phyloP scores from a whole-genome alignment of 768 basidiomycete species.

The Leccinum subtestaceum region DNA sequence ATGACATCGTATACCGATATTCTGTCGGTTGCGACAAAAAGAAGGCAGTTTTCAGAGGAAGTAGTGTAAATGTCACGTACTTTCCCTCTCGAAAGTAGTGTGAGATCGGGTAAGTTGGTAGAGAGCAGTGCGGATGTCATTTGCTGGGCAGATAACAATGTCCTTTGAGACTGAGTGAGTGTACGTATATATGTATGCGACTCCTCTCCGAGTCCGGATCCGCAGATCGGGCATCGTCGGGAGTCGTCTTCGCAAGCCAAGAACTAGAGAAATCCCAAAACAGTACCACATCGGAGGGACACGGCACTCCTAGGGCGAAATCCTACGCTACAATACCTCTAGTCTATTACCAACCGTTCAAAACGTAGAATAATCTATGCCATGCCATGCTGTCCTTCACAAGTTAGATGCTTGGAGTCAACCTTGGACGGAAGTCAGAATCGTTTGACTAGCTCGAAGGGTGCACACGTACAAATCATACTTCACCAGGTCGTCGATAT shows the following conservation, averaged over 20 bases:
- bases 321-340: conserved; percentile 20
- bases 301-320: conserved; percentile 4
- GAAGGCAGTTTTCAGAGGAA: conserved; percentile 65
- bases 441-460: background rate
- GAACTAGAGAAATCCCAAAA: background rate
- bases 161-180: background rate
- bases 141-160: background rate
- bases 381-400: background rate
- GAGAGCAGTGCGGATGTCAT: conserved; percentile 44
- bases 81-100: conserved; percentile 84
- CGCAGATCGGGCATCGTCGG: background rate
- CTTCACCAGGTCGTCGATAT: conserved; percentile 83
- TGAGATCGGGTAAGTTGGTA: conserved; percentile 59
- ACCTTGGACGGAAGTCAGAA: conserved; percentile 36
- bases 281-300: conserved; percentile 12
- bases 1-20: conserved; percentile 98
- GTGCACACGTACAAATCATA: conserved; percentile 72
- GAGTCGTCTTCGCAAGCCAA: background rate
- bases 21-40: conserved; percentile 94
- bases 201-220: background rate
- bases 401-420: conserved; percentile 46
- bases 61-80: conserved; percentile 92
- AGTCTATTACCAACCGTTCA: conserved; percentile 4
- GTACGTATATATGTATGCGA: background rate
- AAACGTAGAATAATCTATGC: conserved; percentile 14